Percentiles rank a stretch among this genome's conserved stretches.
These are phyloP conservation scores for Solanum boliviense DNA, from an alignment of 257 asterid genomes.

Conservation along the genomic window DNA sequence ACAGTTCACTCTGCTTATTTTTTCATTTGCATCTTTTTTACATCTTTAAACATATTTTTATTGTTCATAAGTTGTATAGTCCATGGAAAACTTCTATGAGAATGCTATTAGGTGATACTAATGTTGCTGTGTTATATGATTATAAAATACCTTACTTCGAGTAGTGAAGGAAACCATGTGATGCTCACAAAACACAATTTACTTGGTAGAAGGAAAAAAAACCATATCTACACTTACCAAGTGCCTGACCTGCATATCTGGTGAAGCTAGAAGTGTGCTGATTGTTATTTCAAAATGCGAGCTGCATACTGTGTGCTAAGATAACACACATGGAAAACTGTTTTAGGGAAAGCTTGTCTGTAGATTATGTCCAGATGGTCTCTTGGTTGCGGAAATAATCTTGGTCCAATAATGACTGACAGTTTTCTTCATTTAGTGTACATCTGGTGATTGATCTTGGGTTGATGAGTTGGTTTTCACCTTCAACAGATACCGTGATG, in stretches of 20 bases:
- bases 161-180: too few relatives aligned
- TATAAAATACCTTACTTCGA: background rate
- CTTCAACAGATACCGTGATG: conserved; percentile 21
- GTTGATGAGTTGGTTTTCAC: background rate
- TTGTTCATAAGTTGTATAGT: background rate
- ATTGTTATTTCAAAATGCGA: background rate
- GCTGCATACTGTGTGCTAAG: background rate
- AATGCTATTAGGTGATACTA: background rate
- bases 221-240: background rate
- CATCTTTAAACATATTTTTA: background rate
- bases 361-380: background rate
- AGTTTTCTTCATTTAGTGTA: background rate
- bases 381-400: background rate
- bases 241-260: background rate
- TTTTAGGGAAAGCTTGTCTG: background rate
- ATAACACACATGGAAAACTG: background rate
- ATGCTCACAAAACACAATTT: background rate
- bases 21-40: background rate
- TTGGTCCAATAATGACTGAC: background rate
- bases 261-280: background rate
- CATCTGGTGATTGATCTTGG: background rate
- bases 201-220: background rate
- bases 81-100: background rate
- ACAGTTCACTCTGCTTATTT: background rate
- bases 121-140: background rate